A percentile compares a stretch with the other conserved stretches of the same genome.
Conservation (phyloP, 345 rosid species). For the Camelina hispida region DNA sequence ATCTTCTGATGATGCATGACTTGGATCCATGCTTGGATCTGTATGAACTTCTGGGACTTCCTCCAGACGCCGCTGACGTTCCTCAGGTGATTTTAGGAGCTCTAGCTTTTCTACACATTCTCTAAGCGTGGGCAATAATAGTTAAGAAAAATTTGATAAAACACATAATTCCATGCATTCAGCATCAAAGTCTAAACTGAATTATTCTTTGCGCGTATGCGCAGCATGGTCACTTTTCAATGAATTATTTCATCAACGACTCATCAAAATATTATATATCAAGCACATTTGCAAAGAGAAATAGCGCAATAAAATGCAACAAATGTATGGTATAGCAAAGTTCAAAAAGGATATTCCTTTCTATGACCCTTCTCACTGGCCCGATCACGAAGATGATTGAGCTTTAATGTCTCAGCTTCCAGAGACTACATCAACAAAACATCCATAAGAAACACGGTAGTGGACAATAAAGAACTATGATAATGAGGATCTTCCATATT, state of each 20-base stretch:
- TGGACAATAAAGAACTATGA: slow-evolving; percentile 11
- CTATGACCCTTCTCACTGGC: slow-evolving; percentile 81
- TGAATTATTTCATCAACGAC: neutral
- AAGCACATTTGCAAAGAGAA: slow-evolving; percentile 17
- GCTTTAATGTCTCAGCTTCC: slow-evolving; percentile 69
- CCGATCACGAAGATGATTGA: slow-evolving; percentile 76
- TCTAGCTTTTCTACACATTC: slow-evolving; percentile 81
- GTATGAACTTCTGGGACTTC: slow-evolving; percentile 71
- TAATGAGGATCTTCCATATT: slow-evolving; percentile 29
- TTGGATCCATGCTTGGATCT: slow-evolving; percentile 65
- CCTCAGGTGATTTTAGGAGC: slow-evolving; percentile 74
- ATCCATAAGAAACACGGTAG: slow-evolving; percentile 19
- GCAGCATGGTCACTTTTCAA: slow-evolving; percentile 29
- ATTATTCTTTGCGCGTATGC: neutral
- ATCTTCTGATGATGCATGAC: slow-evolving; percentile 55
- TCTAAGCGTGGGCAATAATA: slow-evolving; percentile 67
- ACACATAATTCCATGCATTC: slow-evolving; percentile 26
- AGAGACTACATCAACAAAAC: slow-evolving; percentile 55
- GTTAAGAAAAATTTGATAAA: slow-evolving; percentile 59
- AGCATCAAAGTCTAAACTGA: slow-evolving; percentile 21
- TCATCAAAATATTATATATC: neutral
- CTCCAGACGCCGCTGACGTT: slow-evolving; percentile 65
- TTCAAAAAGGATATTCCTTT: slow-evolving; percentile 86
- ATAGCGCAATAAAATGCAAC: slow-evolving; percentile 14
- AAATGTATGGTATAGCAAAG: slow-evolving; percentile 22